Evolutionary conservation across 129 eudicot species (phyloP).

Genomic region (Helianthus annuus): HanXRQr2.0-SUNRISE NC_035441.2:116700863-116701362

Average conservation of each 20-base stretch:
- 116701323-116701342: constrained; percentile 63
- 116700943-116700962: constrained; percentile 50
- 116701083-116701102: constrained; percentile 66
- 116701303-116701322: constrained; percentile 95
- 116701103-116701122: constrained; percentile 54
- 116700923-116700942: constrained; percentile 7
- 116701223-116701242: constrained; percentile 68
- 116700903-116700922: neutral
- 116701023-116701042: constrained; percentile 70
- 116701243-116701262: constrained; percentile 53
- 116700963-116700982: constrained; percentile 53
- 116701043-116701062: constrained; percentile 76
- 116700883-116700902: constrained; percentile 9
- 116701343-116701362: constrained; percentile 66
- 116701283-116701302: constrained; percentile 79
- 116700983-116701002: constrained; percentile 84
- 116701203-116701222: constrained; percentile 61
- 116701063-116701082: constrained; percentile 90
- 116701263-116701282: constrained; percentile 71
- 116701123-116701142: constrained; percentile 45
- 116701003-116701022: constrained; percentile 91
- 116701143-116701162: constrained; percentile 61
- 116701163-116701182: constrained; percentile 36
- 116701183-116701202: constrained; percentile 47
- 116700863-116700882: constrained; percentile 2